Percentiles rank a stretch among this genome's conserved stretches.
phyloP scores from a whole-genome alignment of 768 basidiomycete species.

The Leccinellum rugosiceps region DNA sequence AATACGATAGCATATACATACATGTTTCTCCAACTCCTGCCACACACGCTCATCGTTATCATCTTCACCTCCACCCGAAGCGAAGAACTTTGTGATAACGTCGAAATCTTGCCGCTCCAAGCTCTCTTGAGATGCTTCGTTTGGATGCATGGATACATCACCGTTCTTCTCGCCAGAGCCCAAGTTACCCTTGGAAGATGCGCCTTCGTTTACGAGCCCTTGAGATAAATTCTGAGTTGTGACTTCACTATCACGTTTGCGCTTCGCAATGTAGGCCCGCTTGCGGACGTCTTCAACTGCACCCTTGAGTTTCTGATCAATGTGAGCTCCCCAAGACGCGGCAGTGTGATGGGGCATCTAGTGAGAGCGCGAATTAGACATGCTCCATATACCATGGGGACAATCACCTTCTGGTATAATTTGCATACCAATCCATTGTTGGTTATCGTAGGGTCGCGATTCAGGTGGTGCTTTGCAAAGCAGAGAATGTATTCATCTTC shows the following conservation, averaged over 20 bases:
- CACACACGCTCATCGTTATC: conserved; percentile 50
- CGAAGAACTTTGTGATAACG: conserved; percentile 53
- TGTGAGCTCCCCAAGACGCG: conserved; percentile 48
- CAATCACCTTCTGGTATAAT: conserved; percentile 45
- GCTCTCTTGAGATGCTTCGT: conserved; percentile 6
- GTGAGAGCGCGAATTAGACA: neutral
- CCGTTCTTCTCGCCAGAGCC: neutral
- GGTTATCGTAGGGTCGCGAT: conserved; percentile 46
- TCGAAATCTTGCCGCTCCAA: conserved; percentile 44
- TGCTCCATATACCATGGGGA: neutral
- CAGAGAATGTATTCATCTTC: conserved; percentile 48
- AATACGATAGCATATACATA: conserved; percentile 23
- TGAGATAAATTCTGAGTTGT: neutral
- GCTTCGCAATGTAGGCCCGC: conserved; percentile 46
- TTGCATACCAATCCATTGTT: conserved; percentile 35
- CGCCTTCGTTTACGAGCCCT: neutral
- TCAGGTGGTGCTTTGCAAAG: conserved; percentile 46
- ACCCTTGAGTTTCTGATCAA: conserved; percentile 31
- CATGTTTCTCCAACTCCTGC: conserved; percentile 46
- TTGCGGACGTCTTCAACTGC: conserved; percentile 48
- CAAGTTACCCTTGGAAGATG: neutral
- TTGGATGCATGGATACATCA: neutral
- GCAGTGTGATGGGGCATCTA: conserved; percentile 61
- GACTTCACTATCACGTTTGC: conserved; percentile 34
- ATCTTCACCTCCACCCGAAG: conserved; percentile 46